These are phyloP conservation scores for Pseudomonodictys pantanalensis DNA, from an alignment of 495 filamentous ascomycete genomes.

Conservation along the genomic window DNA sequence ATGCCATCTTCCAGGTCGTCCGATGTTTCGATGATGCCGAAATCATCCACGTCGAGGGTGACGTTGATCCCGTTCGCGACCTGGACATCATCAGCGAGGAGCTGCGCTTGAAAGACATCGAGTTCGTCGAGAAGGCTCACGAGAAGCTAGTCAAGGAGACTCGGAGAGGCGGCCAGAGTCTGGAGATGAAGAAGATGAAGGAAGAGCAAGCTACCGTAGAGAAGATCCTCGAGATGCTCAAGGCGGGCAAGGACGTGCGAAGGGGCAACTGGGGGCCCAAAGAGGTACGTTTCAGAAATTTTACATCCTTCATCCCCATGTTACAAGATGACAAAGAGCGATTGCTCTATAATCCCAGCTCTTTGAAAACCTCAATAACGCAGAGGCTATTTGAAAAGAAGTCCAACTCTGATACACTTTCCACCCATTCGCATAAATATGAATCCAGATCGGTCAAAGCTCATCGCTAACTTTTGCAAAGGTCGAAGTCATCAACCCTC, in stretches of 20 bases:
- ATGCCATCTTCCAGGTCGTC: constrained; percentile 99
- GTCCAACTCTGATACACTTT: constrained; percentile 51
- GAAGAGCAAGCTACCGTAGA: constrained; percentile 92
- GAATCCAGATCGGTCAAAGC: not conserved
- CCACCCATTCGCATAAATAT: not conserved
- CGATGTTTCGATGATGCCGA: constrained; percentile 99
- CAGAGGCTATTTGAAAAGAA: constrained; percentile 82
- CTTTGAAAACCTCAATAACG: constrained; percentile 81
- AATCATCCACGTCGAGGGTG: constrained; percentile 99
- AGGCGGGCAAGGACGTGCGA: constrained; percentile 87
- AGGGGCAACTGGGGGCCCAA: constrained; percentile 87
- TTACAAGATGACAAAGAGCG: constrained; percentile 99
- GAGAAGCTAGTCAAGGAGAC: constrained; percentile 91
- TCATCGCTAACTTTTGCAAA: constrained; percentile 41
- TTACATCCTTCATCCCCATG: constrained; percentile 25
- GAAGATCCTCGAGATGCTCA: constrained; percentile 76
- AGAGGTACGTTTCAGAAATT: constrained; percentile 67
- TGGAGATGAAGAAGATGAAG: constrained; percentile 97
- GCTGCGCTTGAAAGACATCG: constrained; percentile 95
- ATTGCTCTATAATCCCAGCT: constrained; percentile 98
- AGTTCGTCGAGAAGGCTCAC: constrained; percentile 94
- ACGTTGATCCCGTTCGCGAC: constrained; percentile 92
- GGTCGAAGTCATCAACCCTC: constrained; percentile 97
- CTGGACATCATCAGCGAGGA: constrained; percentile 96
- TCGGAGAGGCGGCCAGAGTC: constrained; percentile 84